phyloP scores from a whole-genome alignment of 345 rosid species.

The Rhizophora mangle region DNA sequence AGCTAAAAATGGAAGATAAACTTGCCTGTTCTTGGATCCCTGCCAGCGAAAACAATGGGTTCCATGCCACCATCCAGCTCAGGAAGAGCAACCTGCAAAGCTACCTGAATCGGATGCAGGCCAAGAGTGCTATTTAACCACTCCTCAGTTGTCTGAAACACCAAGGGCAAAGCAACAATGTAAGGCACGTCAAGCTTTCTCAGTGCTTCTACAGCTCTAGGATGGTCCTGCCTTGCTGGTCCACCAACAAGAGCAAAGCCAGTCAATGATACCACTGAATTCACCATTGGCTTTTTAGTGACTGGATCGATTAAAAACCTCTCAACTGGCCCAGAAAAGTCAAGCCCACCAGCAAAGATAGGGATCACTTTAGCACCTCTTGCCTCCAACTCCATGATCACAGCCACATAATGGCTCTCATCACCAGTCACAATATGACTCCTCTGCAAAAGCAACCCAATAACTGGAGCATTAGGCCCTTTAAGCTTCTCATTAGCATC shows the following conservation, averaged over 20 bases:
- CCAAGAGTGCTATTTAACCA: conserved; percentile 96
- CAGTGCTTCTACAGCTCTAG: conserved; percentile 87
- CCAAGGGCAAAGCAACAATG: conserved; percentile 86
- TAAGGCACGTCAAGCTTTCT: conserved; percentile 94
- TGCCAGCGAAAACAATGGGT: conserved; percentile 94
- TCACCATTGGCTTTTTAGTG: conserved; percentile 60
- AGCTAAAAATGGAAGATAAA: conserved; percentile 4
- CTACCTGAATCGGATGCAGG: conserved; percentile 97
- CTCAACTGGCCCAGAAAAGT: conserved; percentile 93
- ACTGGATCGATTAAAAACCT: conserved; percentile 64
- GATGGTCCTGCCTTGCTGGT: conserved; percentile 99
- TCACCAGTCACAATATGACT: conserved; percentile 99
- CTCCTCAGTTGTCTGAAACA: conserved; percentile 97
- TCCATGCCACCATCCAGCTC: conserved; percentile 99
- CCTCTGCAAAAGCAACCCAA: conserved; percentile 88
- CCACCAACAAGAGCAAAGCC: conserved; percentile 99
- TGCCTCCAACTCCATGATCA: conserved; percentile 97
- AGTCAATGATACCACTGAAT: conserved; percentile 77
- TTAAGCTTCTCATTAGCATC: conserved; percentile 75
- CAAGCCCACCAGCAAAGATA: conserved; percentile 89
- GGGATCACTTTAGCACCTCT: conserved; percentile 97
- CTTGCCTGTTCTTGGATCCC: conserved; percentile 95
- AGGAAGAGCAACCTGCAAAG: conserved; percentile 95
- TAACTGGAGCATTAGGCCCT: conserved; percentile 58
- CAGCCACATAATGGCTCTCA: conserved; percentile 94